phyloP scores from a whole-genome alignment of 2,329 filamentous ascomycete genomes.

The Colletotrichum shisoi region DNA sequence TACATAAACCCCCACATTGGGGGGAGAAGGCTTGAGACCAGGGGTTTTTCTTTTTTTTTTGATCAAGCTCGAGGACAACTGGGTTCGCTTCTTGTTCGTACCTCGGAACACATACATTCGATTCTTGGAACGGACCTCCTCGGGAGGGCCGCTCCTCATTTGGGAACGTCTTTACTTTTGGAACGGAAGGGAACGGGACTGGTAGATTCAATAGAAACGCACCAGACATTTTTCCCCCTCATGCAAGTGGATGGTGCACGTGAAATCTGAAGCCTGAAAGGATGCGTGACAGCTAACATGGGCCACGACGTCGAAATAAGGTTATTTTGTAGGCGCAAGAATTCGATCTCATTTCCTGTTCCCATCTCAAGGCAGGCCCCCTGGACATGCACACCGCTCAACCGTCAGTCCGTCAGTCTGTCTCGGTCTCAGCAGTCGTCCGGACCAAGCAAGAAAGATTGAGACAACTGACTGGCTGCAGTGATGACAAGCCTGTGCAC shows the following conservation, averaged over 20 bases:
- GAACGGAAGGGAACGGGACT: background rate
- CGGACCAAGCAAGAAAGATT: background rate
- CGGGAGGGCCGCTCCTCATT: slow-evolving; percentile 13
- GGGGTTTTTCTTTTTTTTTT: too few relatives aligned
- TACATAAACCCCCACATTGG: slow-evolving; percentile 12
- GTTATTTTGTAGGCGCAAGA: slow-evolving; percentile 11
- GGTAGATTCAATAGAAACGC: slow-evolving; percentile 12
- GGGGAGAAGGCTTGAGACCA: background rate
- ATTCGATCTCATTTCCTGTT: slow-evolving; percentile 3
- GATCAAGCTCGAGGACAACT: slow-evolving; percentile 8
- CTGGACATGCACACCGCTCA: background rate
- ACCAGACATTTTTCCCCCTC: background rate
- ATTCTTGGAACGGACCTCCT: slow-evolving; percentile 19
- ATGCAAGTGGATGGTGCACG: background rate
- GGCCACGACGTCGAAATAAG: slow-evolving; percentile 25
- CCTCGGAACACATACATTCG: slow-evolving; percentile 27
- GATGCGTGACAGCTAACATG: background rate
- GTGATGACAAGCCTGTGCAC: slow-evolving; percentile 8
- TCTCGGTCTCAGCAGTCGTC: background rate
- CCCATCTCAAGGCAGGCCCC: background rate
- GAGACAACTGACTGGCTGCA: background rate
- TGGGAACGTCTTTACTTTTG: slow-evolving; percentile 28
- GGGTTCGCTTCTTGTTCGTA: slow-evolving; percentile 17
- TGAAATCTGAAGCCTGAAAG: too few relatives aligned
- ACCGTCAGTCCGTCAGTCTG: background rate